A percentile compares a stretch with the other conserved stretches of the same genome.
phyloP scores from a whole-genome alignment of 129 eudicot species.

The Chrysanthemum seticuspe region DNA sequence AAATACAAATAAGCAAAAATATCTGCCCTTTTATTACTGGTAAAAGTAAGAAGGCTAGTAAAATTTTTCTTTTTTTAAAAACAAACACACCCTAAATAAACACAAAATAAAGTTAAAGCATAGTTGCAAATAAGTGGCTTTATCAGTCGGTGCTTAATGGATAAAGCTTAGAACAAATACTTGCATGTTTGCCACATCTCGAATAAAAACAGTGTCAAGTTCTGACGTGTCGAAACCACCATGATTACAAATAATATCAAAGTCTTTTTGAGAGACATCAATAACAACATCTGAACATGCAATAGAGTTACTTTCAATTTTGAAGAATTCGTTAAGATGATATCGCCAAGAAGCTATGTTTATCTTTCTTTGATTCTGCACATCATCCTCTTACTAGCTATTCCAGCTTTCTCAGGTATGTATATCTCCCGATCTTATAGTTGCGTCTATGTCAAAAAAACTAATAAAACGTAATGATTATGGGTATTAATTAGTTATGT shows the following conservation, averaged over 20 bases:
- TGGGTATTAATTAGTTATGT: not conserved
- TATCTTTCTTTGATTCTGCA: slow-evolving; percentile 22
- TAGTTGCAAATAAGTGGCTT: not conserved
- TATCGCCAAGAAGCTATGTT: slow-evolving; percentile 11
- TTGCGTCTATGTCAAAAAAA: not conserved
- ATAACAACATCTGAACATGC: not conserved
- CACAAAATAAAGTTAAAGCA: not conserved
- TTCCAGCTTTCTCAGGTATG: slow-evolving; percentile 29
- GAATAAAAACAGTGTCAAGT: too few relatives aligned
- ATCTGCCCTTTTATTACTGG: too few relatives aligned
- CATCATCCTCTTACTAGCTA: slow-evolving; percentile 30
- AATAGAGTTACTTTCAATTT: not conserved
- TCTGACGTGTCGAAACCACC: slow-evolving; percentile 1
- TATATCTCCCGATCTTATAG: not conserved
- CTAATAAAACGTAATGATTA: too few relatives aligned
- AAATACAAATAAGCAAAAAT: too few relatives aligned
- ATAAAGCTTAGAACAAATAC: not conserved
- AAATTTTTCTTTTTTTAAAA: too few relatives aligned
- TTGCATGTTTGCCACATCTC: slow-evolving; percentile 22
- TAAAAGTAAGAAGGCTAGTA: too few relatives aligned
- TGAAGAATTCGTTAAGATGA: not conserved
- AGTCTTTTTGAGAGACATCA: not conserved
- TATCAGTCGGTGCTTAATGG: slow-evolving; percentile 5
- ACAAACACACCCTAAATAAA: too few relatives aligned
- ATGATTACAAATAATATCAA: not conserved